Evolutionary conservation across 805 yeast genomes (phyloP), one percentile per base, ranked within the genome.

Genomic region (Candida gorgasii): DNA sequence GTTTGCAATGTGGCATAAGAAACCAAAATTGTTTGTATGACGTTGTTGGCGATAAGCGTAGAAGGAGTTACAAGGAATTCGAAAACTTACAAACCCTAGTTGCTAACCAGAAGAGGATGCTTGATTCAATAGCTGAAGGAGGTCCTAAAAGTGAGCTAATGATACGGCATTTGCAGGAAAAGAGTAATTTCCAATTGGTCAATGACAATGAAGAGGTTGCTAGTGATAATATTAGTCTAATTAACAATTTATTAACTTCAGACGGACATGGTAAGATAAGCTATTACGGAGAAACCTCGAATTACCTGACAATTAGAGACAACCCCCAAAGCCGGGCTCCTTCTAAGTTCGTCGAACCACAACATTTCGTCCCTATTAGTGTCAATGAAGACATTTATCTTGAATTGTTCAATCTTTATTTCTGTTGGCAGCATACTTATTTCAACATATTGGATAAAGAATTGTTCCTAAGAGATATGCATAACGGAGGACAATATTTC

Each of bases 341-440:
- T 3, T 13, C 12, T 2, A 19, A 14, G 3, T 11, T 14, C 8
- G 17, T 27, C 14, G 14, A 35, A 8, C 14, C 17, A 12, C 8
- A 15, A 8, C 14, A 24, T 17, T 19, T 28, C 18, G 13, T 9
- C 17, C 24, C 30, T 12, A 12, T 27, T 17, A 8, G 23, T 15
- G 24, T 26, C 4, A 29, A 34, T 31, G 32, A 43, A 26, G 29
- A 35, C 31, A 18, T 23, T 5, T 23, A 19, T n/a, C 19, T 36
- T 22, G 43, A 40, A 16, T 28, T 46, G 23, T 28, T 46, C 9
- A 37, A 39, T 29, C 33, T 42, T 14, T 46, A 46, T 19, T 46
- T 39, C 28, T 42, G 46, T 27, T 46, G 49, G 49, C 49, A 46
- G 29, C 49, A 42, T 27, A 18, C 44, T 32, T 46, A 42, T 20